Evolutionary conservation across 371 early-diverging fungal genomes (phyloP).

Genomic region (Globomyces sp.): DNA sequence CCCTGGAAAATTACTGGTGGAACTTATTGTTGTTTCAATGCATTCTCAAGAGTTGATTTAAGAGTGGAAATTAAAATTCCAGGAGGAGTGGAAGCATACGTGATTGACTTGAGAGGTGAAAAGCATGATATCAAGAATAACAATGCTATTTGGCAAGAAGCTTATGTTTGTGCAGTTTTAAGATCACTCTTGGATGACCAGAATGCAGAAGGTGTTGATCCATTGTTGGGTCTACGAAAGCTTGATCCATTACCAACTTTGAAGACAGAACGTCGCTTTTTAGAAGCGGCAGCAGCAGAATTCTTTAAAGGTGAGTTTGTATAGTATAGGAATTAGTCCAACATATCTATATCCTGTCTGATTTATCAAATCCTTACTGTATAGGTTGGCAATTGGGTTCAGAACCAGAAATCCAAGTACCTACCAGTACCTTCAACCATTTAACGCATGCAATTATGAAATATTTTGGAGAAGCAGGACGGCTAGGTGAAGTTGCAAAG

Average conservation of each 20-base stretch:
- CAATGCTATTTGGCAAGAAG: conserved; percentile 82
- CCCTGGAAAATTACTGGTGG: conserved; percentile 63
- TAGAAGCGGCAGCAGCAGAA: conserved; percentile 78
- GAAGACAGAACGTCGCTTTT: conserved; percentile 70
- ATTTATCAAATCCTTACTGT: conserved; percentile 28
- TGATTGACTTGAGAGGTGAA: conserved; percentile 68
- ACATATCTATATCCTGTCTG: background rate
- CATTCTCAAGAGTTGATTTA: conserved; percentile 92
- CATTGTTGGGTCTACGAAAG: conserved; percentile 76
- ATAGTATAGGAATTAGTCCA: background rate
- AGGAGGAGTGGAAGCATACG: conserved; percentile 93
- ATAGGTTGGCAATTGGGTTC: conserved; percentile 89
- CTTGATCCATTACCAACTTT: conserved; percentile 77
- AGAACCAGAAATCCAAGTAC: conserved; percentile 86
- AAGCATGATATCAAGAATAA: conserved; percentile 62
- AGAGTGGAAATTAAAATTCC: conserved; percentile 97
- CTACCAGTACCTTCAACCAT: conserved; percentile 83
- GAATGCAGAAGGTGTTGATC: conserved; percentile 70
- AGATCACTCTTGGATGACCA: conserved; percentile 86
- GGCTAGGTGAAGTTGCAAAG: conserved; percentile 74
- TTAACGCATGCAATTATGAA: conserved; percentile 75
- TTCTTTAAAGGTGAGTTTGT: conserved; percentile 69
- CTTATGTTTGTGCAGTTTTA: conserved; percentile 80
- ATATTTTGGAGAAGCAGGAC: conserved; percentile 80
- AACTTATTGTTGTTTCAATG: conserved; percentile 89